These are phyloP conservation scores for Xylariaceae sp. DNA, from an alignment of 2,329 filamentous ascomycete species.

Conservation along the genomic window DNA sequence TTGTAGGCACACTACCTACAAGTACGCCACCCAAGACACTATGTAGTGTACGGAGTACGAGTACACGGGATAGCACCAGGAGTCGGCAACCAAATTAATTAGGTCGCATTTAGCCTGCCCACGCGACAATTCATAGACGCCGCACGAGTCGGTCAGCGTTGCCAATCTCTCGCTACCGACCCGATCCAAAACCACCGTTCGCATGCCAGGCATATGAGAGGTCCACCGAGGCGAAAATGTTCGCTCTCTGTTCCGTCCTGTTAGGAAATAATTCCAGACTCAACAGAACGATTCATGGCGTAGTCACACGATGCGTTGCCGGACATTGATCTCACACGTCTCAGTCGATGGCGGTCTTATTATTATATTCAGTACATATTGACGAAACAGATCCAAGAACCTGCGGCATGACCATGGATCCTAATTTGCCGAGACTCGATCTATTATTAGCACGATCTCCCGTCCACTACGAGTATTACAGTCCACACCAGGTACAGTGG, in stretches of 20 bases:
- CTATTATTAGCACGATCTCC: constrained; percentile 18
- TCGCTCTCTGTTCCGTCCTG: no score
- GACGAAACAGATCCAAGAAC: constrained; percentile 5
- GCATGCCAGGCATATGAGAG: background rate
- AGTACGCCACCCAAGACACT: no score
- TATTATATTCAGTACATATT: background rate
- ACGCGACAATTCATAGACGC: constrained; percentile 3
- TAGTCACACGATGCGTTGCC: background rate
- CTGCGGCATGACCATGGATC: background rate
- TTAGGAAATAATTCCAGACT: background rate
- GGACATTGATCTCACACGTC: background rate
- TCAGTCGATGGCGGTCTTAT: no score
- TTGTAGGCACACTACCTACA: background rate
- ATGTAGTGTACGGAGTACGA: background rate
- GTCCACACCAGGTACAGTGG: no score
- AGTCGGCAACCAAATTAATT: constrained; percentile 1
- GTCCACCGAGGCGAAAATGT: background rate
- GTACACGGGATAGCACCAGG: background rate
- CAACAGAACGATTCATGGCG: background rate
- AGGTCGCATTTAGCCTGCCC: constrained; percentile 1
- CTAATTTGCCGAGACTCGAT: constrained; percentile 9
- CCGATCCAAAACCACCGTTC: background rate
- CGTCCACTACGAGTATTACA: background rate
- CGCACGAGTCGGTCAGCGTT: constrained; percentile 6
- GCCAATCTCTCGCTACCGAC: background rate